Conservation (phyloP, 2,329 filamentous ascomycete genomes). For the Zymoseptoria tritici region DNA sequence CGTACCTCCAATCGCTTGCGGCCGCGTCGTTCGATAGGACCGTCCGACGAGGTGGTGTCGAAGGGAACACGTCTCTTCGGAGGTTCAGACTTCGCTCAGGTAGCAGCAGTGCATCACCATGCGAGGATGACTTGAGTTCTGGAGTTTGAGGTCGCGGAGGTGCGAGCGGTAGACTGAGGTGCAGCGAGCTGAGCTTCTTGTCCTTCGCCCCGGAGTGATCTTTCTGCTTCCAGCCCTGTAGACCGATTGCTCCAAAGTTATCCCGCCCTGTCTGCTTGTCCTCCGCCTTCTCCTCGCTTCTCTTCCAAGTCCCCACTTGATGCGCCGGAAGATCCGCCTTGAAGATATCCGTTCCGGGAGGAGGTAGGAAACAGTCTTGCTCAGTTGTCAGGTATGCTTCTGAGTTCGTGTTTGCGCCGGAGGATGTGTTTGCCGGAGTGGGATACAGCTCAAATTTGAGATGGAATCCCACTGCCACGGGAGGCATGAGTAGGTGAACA, state of each 20-base stretch:
- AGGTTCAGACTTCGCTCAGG: slow-evolving; percentile 31
- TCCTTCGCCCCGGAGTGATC: background rate
- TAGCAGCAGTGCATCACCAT: slow-evolving; percentile 30
- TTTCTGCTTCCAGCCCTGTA: slow-evolving; percentile 6
- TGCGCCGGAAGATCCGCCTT: slow-evolving; percentile 37
- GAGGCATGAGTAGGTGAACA: slow-evolving; percentile 42
- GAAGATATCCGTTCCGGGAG: slow-evolving; percentile 40
- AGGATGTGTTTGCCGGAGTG: slow-evolving; percentile 22
- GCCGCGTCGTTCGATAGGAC: slow-evolving; percentile 40
- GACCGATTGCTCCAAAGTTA: background rate
- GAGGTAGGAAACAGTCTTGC: slow-evolving; percentile 30
- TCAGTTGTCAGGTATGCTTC: background rate
- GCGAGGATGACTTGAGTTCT: slow-evolving; percentile 10
- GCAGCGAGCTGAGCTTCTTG: background rate
- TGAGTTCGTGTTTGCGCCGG: slow-evolving; percentile 4
- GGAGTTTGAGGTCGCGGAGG: background rate
- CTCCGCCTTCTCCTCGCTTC: background rate
- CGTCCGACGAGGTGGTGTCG: slow-evolving; percentile 29
- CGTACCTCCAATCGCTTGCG: slow-evolving; percentile 70
- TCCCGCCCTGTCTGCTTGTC: background rate
- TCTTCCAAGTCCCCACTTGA: slow-evolving; percentile 9
- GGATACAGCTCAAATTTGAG: slow-evolving; percentile 53
- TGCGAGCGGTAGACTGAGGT: background rate
- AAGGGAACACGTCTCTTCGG: slow-evolving; percentile 26
- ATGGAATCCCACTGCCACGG: slow-evolving; percentile 56